Base-by-base conservation (phyloP, 2,329 filamentous ascomycete species). In the Apiospora sp. region DNA sequence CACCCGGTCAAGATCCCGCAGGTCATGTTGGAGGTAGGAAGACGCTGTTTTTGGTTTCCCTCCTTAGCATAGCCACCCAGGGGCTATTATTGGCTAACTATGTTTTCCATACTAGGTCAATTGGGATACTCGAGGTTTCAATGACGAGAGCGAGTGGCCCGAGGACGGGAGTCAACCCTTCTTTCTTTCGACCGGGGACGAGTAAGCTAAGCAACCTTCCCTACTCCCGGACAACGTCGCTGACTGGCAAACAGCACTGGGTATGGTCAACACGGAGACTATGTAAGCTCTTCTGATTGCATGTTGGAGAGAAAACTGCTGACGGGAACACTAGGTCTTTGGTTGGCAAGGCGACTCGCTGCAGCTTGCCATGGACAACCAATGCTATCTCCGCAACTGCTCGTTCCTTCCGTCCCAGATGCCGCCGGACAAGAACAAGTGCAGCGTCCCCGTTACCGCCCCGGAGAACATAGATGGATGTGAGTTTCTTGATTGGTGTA, bases 21-120 rank as follows among this genome's bases (percentile, higher is more conserved):
- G 76, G 73, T 84, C 71, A 84, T 84, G 82, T 83, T 82, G 71
- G 82, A 84, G 75, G 78, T 64, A 64, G 10, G 27, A 2, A 30
- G 27, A 30, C n/a, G n/a, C n/a, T n/a, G 48, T 51, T 6, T 24
- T 6, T 10, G 22, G 22, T 24, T 37, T 30, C 41, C 2, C 16
- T 19, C n/a, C n/a, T 22, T 19, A 5, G 46, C 4, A 22, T 48
- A 3, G n/a, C n/a, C n/a, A n/a, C 6, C 3, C n/a, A 24, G n/a
- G n/a, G 22, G 2, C 1, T 24, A 22, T 3, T n/a, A n/a, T 10
- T 6, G 3, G 22, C 58, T 64, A 22, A 64, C n/a, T 6, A 1
- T 14, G 13, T 3, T 0, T n/a, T 1, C 4, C 19, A 13, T 37
- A 61, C 10, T 8, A 91, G 80, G 79, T 83, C 58, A 83, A 84